Base-by-base conservation (phyloP, 768 basidiomycete genomes). In the Hericium alpestre region DNA sequence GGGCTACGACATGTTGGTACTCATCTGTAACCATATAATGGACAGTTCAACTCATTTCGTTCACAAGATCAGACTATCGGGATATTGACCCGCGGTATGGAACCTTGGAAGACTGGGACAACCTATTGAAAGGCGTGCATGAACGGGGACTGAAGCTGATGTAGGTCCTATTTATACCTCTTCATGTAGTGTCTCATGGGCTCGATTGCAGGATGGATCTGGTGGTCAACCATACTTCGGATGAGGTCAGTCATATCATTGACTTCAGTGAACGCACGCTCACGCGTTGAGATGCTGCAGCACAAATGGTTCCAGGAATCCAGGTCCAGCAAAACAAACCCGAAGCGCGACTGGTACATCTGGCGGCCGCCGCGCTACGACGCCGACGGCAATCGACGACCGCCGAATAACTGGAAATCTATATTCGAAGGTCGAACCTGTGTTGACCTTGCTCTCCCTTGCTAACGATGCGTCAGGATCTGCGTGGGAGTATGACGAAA, bases 321-420 rank as follows among this genome's bases (percentile, higher is more conserved):
- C 71, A 78, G 61, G 66, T 75, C 69, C 65, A 80, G 72, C 50
- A 72, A 72, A 52, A 66, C 71, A 7, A 73, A 78, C 64, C 76
- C 81, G 0, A 87, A 84, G 67, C 77, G 86, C 13, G 79, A 88
- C 64, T 88, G 85, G 84, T 90, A 87, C 68, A 76, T 84, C 58
- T 89, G 87, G 87, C 76, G 80, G 15, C 79, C 82, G 3, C 79
- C 83, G 2, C 75, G 71, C 60, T 74, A 71, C 60, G 79, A 81
- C 57, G 70, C 70, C 13, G 67, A 75, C 3, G 85, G 86, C 0
- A 71, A 77, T 49, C 75, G 77, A 22, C 69, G 72, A 1, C 82
- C 84, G 6, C 87, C 87, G 0, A 86, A 87, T 66, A 89, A 90
- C 65, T 88, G 87, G 87, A 74, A 74, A 61, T 80, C 84, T 0